Evolutionary conservation across 371 early-diverging fungal species (phyloP).

Genomic region (Mortierella sp.): DNA sequence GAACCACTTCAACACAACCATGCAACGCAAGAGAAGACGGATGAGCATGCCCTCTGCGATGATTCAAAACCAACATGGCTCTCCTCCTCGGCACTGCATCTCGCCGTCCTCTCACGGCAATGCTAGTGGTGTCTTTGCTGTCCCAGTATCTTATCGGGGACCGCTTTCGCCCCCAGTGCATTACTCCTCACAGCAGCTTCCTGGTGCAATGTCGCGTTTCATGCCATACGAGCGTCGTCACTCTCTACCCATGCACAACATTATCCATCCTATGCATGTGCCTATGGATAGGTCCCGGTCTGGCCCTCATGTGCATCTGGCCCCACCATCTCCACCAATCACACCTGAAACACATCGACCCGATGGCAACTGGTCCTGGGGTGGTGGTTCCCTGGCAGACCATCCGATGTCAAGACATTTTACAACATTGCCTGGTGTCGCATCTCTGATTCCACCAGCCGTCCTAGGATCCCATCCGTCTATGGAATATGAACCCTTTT

Average conservation of each 20-base stretch:
- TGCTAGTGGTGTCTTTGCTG: neutral
- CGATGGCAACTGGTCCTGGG: conserved; percentile 4
- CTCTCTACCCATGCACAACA: conserved; percentile 27
- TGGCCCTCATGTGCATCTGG: neutral
- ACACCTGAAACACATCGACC: conserved; percentile 31
- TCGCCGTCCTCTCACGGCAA: neutral
- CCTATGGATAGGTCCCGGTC: conserved; percentile 17
- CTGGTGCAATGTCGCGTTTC: conserved; percentile 18
- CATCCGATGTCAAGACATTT: conserved; percentile 19
- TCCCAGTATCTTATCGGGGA: neutral
- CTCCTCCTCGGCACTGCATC: neutral
- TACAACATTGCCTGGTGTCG: conserved; percentile 23
- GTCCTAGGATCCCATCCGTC: neutral
- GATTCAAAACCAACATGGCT: conserved; percentile 10
- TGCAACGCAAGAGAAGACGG: conserved; percentile 53
- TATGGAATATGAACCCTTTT: neutral
- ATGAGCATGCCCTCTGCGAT: conserved; percentile 46
- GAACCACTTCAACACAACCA: conserved; percentile 55
- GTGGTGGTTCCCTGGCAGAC: neutral
- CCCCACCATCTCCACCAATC: conserved; percentile 33
- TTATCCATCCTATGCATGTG: conserved; percentile 8
- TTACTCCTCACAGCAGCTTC: neutral
- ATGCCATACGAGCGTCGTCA: conserved; percentile 40
- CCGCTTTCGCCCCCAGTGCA: neutral
- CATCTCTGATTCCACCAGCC: neutral